Base-by-base conservation (phyloP, 2,329 filamentous ascomycete genomes). In the Escovopsis sp. region DNA sequence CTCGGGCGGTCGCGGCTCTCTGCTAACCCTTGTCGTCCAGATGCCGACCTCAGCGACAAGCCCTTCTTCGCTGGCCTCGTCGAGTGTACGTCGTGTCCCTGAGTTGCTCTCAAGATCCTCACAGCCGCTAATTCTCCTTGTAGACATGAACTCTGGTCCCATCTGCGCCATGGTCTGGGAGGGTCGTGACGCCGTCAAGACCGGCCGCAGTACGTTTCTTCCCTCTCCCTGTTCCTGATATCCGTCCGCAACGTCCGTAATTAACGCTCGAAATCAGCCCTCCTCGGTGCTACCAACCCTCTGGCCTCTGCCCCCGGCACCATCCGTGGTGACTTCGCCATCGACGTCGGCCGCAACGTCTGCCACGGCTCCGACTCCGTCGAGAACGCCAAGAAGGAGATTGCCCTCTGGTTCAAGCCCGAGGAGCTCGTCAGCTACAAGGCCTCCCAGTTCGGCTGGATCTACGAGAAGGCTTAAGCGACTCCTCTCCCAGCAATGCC, bases 141-240 rank as follows among this genome's bases (percentile, higher is more conserved):
- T 53, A 94, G 87, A 96, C 80, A 98, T 96, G 91, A 73, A 79
- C 67, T 88, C 81, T 67, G 91, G 91, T 66, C 91, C 91, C 66
- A 89, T 98, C 73, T 82, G 77, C 75, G 91, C 91, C 74, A 98
- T 96, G 89, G 83, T 98, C 70, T 98, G 91, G 91, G 88, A 98
- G 72, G 91, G 91, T 64, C 85, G 84, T 77, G 88, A 98, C 63
- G 91, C 82, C 68, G 88, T 95, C 78, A 96, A 96, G 85, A 95
- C 88, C 57, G 91, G 91, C 69, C 89, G 91, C 64, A 65, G 81
- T 85, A 78, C 1, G 40, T 26, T 39, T 26, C 26, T 19, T 35
- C 33, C 23, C 38, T 12, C 7, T 7, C 28, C 28, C 11, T 32
- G 28, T 12, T 23, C 3, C 37, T 28, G 15, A 26, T 6, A 30